Conservation (phyloP, 441 rosid genomes). For the Isatis lusitanica region DNA sequence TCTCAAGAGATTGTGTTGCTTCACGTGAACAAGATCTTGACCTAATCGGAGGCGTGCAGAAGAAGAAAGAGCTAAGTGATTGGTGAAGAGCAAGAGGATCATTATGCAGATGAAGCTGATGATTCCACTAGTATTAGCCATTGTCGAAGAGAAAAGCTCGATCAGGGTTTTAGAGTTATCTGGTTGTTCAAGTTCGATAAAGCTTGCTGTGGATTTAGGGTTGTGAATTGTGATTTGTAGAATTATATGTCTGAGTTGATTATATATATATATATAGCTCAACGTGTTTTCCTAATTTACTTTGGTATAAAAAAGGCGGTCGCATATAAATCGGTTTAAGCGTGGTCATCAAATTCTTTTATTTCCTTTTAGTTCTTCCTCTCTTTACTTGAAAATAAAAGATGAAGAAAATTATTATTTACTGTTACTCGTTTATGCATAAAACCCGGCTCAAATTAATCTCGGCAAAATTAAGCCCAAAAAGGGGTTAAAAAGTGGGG, state of each 20-base stretch:
- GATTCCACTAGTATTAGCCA: conserved; percentile 2
- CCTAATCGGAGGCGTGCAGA: conserved; percentile 8
- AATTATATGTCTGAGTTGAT: neutral
- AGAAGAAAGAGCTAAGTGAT: conserved; percentile 12
- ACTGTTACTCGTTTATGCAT: too few species aligned
- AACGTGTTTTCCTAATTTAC: neutral
- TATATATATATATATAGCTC: neutral
- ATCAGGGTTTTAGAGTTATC: neutral
- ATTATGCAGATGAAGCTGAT: conserved; percentile 11
- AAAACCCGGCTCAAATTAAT: too few species aligned
- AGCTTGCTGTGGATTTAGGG: neutral
- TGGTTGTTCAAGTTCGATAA: neutral
- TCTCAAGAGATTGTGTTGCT: neutral
- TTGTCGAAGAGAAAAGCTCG: conserved; percentile 16
- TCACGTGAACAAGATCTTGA: neutral
- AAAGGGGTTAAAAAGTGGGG: too few species aligned
- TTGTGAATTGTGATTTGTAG: neutral
- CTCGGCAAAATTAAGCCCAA: too few species aligned
- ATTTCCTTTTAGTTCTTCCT: too few species aligned
- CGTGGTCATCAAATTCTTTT: too few species aligned
- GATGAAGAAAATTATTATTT: too few species aligned
- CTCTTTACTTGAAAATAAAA: too few species aligned
- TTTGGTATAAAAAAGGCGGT: neutral
- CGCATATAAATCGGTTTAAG: neutral
- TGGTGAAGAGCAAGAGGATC: conserved; percentile 7